Evolutionary conservation across 179 eudicot species (phyloP).

Genomic region (Beta macrorhiza): DNA sequence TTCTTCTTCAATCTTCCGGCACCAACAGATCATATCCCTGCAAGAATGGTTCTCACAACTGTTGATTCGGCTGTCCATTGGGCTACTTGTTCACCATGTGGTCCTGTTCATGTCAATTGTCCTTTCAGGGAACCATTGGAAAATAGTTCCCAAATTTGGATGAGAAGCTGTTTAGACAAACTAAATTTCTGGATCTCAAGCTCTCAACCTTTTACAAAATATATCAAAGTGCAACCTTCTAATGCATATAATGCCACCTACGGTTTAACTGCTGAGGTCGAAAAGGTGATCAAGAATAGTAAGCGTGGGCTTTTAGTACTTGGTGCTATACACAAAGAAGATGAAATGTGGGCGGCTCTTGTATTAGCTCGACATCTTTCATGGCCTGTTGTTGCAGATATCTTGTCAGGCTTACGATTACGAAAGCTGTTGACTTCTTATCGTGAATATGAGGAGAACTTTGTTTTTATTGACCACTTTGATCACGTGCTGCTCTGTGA

Average conservation of each 20-base stretch:
- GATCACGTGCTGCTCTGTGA: slow-evolving; percentile 74
- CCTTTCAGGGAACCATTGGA: slow-evolving; percentile 88
- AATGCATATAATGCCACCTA: slow-evolving; percentile 31
- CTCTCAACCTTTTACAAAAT: slow-evolving; percentile 66
- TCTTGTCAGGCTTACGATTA: slow-evolving; percentile 85
- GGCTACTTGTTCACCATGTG: slow-evolving; percentile 71
- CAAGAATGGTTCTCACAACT: slow-evolving; percentile 90
- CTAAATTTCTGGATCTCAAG: slow-evolving; percentile 72
- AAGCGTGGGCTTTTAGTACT: slow-evolving; percentile 62
- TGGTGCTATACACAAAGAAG: slow-evolving; percentile 64
- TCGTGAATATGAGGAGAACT: slow-evolving; percentile 41
- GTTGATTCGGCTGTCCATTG: slow-evolving; percentile 78
- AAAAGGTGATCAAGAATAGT: slow-evolving; percentile 53
- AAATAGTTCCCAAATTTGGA: slow-evolving; percentile 53
- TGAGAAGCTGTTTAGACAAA: slow-evolving; percentile 58
- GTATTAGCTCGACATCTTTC: slow-evolving; percentile 74
- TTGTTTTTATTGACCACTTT: slow-evolving; percentile 75
- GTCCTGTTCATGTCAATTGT: slow-evolving; percentile 94
- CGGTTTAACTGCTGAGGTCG: slow-evolving; percentile 50
- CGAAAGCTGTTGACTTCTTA: slow-evolving; percentile 56
- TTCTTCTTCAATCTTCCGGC: slow-evolving; percentile 80
- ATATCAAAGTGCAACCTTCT: slow-evolving; percentile 48
- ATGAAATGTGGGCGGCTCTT: slow-evolving; percentile 93
- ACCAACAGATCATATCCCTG: slow-evolving; percentile 68
- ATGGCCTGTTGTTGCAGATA: slow-evolving; percentile 85